These are phyloP conservation scores for Erysiphe pulchra DNA, from an alignment of 2,329 filamentous ascomycete species.

Conservation along the genomic window DNA sequence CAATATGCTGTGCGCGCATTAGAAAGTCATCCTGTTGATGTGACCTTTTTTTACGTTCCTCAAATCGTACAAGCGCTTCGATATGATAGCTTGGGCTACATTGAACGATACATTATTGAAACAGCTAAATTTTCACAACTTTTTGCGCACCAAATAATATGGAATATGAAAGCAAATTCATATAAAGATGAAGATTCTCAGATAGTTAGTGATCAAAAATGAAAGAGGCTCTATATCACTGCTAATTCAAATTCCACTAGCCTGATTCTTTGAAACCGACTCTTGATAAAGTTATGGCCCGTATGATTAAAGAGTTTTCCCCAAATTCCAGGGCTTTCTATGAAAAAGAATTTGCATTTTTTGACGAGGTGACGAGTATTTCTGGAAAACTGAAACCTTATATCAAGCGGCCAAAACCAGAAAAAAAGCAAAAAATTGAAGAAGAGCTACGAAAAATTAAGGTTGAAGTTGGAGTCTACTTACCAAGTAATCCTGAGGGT, in stretches of 20 bases:
- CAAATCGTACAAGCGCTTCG: slow-evolving; percentile 91
- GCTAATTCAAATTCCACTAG: slow-evolving; percentile 15
- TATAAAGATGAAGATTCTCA: slow-evolving; percentile 91
- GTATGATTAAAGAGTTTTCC: slow-evolving; percentile 63
- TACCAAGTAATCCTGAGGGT: slow-evolving; percentile 90
- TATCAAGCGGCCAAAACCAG: slow-evolving; percentile 75
- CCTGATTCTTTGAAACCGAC: slow-evolving; percentile 85
- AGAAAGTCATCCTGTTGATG: slow-evolving; percentile 83
- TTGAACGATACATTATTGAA: slow-evolving; percentile 88
- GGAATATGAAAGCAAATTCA: slow-evolving; percentile 99
- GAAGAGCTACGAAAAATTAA: slow-evolving; percentile 95
- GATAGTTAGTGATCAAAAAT: slow-evolving; percentile 27
- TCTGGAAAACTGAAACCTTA: slow-evolving; percentile 88
- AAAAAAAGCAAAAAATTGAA: slow-evolving; percentile 98
- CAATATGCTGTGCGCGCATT: slow-evolving; percentile 93
- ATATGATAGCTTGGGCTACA: slow-evolving; percentile 81
- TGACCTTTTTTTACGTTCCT: slow-evolving; percentile 97
- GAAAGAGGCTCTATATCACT: neutral
- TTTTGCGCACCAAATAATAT: slow-evolving; percentile 98
- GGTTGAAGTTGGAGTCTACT: slow-evolving; percentile 87
- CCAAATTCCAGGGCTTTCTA: slow-evolving; percentile 62
- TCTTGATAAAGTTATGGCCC: slow-evolving; percentile 68
- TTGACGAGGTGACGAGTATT: slow-evolving; percentile 83
- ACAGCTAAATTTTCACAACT: slow-evolving; percentile 94
- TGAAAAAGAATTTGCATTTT: slow-evolving; percentile 90